Percentiles rank a stretch among this genome's conserved stretches.
Evolutionary conservation across 2,329 filamentous ascomycete species (phyloP).

Genomic region (Diaporthe ilicicola): DNA sequence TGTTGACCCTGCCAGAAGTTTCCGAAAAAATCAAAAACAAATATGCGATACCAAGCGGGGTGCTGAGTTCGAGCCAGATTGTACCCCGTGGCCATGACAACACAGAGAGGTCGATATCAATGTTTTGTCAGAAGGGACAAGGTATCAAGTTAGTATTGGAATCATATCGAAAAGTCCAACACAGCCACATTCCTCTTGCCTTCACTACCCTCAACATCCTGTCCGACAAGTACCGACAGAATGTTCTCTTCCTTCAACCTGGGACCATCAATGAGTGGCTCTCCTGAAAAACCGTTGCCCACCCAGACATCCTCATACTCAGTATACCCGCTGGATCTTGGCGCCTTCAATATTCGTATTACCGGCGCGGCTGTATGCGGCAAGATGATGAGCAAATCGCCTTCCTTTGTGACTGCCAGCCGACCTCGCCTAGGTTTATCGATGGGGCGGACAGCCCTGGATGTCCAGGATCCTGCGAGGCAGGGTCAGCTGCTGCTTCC

Average conservation of each 20-base stretch:
- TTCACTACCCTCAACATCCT: slow-evolving; percentile 25
- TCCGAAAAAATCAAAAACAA: too few relatives aligned
- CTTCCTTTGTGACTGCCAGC: slow-evolving; percentile 44
- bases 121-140: neutral
- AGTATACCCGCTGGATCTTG: slow-evolving; percentile 40
- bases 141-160: too few relatives aligned
- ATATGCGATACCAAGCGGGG: too few relatives aligned
- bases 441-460: slow-evolving; percentile 42
- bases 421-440: slow-evolving; percentile 47
- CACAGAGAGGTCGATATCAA: neutral
- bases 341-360: slow-evolving; percentile 45
- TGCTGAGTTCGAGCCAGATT: too few relatives aligned
- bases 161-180: slow-evolving; percentile 46
- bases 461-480: slow-evolving; percentile 44
- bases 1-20: too few relatives aligned
- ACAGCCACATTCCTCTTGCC: slow-evolving; percentile 43
- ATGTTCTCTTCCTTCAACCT: slow-evolving; percentile 46
- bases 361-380: slow-evolving; percentile 42
- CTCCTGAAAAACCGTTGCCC: slow-evolving; percentile 46
- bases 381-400: slow-evolving; percentile 48
- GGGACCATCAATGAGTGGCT: slow-evolving; percentile 50
- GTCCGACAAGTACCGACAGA: slow-evolving; percentile 46
- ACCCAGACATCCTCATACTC: slow-evolving; percentile 48
- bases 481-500: neutral
- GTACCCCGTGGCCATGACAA: too few relatives aligned